These are phyloP conservation scores for Macrophomina tecta DNA, from an alignment of 2,329 filamentous ascomycete species.

Conservation along the genomic window DNA sequence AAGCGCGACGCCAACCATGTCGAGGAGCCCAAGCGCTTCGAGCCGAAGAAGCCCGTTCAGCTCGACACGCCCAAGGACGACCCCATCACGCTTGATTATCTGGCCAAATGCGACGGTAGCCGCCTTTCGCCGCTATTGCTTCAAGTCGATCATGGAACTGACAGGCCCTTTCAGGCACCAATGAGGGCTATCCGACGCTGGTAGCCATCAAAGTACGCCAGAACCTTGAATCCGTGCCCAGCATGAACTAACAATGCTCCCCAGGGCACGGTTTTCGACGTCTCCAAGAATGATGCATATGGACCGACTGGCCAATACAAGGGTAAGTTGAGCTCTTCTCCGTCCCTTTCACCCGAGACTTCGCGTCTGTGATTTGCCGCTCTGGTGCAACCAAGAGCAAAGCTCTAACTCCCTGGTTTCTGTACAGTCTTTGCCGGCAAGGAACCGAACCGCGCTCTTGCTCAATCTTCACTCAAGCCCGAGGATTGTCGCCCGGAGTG, in stretches of 20 bases:
- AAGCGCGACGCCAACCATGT: constrained; percentile 32
- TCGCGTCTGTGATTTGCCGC: neutral
- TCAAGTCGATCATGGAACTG: constrained; percentile 1
- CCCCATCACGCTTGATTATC: constrained; percentile 77
- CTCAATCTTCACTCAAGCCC: constrained; percentile 80
- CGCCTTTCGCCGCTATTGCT: constrained; percentile 24
- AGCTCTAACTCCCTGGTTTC: neutral
- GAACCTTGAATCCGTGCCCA: neutral
- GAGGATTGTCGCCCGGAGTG: constrained; percentile 86
- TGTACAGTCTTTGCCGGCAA: constrained; percentile 88
- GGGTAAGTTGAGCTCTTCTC: constrained; percentile 61
- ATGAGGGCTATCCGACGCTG: constrained; percentile 65
- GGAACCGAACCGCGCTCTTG: constrained; percentile 91
- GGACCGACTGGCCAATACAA: constrained; percentile 81
- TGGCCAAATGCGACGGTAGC: constrained; percentile 84
- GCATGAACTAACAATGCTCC: neutral
- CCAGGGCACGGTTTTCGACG: constrained; percentile 92
- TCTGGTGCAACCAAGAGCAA: neutral
- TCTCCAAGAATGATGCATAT: constrained; percentile 88
- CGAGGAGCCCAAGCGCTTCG: constrained; percentile 64
- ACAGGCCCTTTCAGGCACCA: constrained; percentile 57
- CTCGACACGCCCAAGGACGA: constrained; percentile 88
- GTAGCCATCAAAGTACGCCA: constrained; percentile 63
- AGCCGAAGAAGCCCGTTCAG: constrained; percentile 76
- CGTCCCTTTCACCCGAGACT: neutral